Conservation (phyloP, 108 stramenopile species). For the Nannochloropsis gaditana region DNA sequence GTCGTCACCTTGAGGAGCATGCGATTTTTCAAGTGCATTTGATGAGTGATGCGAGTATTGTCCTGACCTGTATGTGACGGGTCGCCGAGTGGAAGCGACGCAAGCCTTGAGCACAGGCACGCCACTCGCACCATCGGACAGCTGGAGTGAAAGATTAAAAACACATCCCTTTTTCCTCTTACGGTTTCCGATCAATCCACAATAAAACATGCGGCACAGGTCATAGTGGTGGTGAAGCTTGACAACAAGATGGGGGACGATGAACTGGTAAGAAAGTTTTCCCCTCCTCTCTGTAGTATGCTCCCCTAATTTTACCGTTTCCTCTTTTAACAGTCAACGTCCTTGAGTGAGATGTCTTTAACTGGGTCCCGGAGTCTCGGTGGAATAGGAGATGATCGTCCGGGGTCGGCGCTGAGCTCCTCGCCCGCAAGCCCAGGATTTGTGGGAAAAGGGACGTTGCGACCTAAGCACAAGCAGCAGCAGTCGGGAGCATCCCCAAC, state of each 20-base stretch:
- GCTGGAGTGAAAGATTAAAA: no score
- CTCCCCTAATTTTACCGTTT: not conserved
- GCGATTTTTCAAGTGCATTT: no score
- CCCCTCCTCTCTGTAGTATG: not conserved
- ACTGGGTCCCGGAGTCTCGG: not conserved
- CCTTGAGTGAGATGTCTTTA: not conserved
- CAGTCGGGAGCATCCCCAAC: not conserved
- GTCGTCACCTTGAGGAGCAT: no score
- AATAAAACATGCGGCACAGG: no score
- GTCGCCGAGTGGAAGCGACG: no score
- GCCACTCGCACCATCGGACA: no score
- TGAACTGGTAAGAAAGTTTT: not conserved
- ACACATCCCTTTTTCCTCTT: no score
- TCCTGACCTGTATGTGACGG: no score
- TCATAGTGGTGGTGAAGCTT: no score
- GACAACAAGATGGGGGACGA: not conserved
- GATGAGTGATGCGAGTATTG: no score
- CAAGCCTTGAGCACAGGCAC: no score
- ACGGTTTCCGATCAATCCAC: no score
- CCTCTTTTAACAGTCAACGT: not conserved
- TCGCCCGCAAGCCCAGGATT: not conserved
- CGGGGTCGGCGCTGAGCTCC: not conserved
- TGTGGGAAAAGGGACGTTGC: not conserved
- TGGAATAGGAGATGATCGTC: not conserved
- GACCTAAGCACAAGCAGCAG: not conserved